Percentiles rank a stretch among this genome's conserved stretches.
Evolutionary conservation across 495 filamentous ascomycete genomes (phyloP).

Genomic region (Annulohypoxylon bovei): DNA sequence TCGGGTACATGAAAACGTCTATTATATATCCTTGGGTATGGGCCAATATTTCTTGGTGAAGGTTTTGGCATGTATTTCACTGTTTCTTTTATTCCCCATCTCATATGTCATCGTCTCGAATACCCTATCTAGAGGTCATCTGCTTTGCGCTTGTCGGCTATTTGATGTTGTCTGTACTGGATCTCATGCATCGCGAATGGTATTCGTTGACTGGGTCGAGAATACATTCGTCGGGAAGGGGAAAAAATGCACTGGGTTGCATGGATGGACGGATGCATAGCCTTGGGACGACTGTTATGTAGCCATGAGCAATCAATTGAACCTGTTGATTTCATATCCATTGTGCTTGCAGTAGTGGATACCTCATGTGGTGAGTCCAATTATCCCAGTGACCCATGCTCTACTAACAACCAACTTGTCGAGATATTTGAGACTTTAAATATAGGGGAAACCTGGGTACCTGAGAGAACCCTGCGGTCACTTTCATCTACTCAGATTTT

Average conservation of each 20-base stretch:
- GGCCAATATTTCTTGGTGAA: constrained; percentile 4
- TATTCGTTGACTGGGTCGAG: constrained; percentile 28
- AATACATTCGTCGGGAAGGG: constrained; percentile 18
- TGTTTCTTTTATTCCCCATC: constrained; percentile 13
- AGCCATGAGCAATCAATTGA: constrained; percentile 36
- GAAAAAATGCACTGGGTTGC: constrained; percentile 11
- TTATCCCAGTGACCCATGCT: neutral
- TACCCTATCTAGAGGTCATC: constrained; percentile 47
- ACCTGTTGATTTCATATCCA: constrained; percentile 9
- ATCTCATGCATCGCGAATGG: constrained; percentile 31
- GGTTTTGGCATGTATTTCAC: constrained; percentile 18
- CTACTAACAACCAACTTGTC: neutral
- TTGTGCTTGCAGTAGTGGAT: neutral
- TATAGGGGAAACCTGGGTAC: neutral
- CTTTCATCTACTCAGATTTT: neutral
- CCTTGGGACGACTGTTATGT: constrained; percentile 29
- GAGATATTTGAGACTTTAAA: neutral
- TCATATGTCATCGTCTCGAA: constrained; percentile 31
- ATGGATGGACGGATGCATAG: constrained; percentile 28
- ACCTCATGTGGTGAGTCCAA: constrained; percentile 9
- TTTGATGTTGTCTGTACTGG: constrained; percentile 14
- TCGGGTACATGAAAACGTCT: constrained; percentile 33
- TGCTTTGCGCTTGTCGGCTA: constrained; percentile 9
- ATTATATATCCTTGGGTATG: constrained; percentile 22
- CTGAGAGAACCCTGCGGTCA: neutral